Base-by-base conservation (phyloP, 2,329 filamentous ascomycete species). In the Aureobasidium sp. region DNA sequence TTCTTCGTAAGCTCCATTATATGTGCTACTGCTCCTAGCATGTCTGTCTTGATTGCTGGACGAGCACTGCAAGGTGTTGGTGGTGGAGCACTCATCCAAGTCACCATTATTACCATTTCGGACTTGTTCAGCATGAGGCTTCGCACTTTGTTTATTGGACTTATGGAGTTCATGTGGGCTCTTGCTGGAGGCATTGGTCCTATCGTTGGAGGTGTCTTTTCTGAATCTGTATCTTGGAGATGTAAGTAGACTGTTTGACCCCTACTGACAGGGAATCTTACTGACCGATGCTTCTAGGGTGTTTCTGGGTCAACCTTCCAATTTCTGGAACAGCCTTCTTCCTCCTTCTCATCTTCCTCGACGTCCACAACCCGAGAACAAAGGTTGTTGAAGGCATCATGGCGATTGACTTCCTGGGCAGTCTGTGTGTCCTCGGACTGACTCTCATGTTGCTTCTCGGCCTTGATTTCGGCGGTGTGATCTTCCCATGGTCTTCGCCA, bases 331-430 rank as follows among this genome's bases (percentile, higher is more conserved):
- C 75, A 0, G 77, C 81, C 0, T 79, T 82, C 30, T 32, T 79
- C 3, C 71, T 84, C 0, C 72, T 84, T 4, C 59, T 82, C 2
- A 65, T 82, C 30, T 82, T 79, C 63, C 71, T 85, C 34, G 78
- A 85, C 63, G 77, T 84, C 14, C 78, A 83, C 63, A 82, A 83
- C 55, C 80, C 82, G 5, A 74, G 76, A 30, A 84, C 82, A 0
- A 75, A 73, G 0, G 72, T 83, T 48, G 16, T 69, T 2, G 68
- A 77, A 1, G 81, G 81, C 0, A 69, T 83, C 49, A 76, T 72
- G 59, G 81, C 80, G 1, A 75, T 84, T 9, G 81, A 83, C 66
- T 83, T 81, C 80, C 72, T 78, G 21, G 81, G 81, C 8, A 80
- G 78, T 25, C 61, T 81, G 27, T 78, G 78, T 1, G 78, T 83